These are phyloP conservation scores for Scutellaria minor DNA, from an alignment of 257 asterid species.

Conservation along the genomic window DNA sequence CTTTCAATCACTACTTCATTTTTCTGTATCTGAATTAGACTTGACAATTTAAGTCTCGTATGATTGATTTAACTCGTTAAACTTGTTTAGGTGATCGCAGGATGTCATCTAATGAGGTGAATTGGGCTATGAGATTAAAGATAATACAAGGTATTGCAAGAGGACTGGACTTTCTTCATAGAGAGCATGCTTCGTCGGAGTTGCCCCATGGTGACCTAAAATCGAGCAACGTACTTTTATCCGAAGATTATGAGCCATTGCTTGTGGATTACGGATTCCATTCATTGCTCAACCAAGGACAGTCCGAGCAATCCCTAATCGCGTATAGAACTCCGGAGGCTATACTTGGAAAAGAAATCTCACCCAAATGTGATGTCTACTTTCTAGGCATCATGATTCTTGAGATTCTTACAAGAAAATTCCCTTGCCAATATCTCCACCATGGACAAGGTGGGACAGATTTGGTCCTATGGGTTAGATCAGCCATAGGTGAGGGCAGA, in stretches of 20 bases:
- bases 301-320: conserved; percentile 49
- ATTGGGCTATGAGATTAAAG: conserved; percentile 63
- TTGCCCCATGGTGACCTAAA: conserved; percentile 84
- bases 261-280: conserved; percentile 66
- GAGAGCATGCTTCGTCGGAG: conserved; percentile 49
- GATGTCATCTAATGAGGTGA: conserved; percentile 49
- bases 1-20: too few relatives aligned
- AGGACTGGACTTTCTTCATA: conserved; percentile 66
- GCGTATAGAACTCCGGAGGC: conserved; percentile 80
- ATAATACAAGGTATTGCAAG: conserved; percentile 67
- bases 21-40: too few relatives aligned
- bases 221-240: conserved; percentile 76
- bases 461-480: conserved; percentile 66
- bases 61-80: background rate
- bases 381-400: conserved; percentile 78
- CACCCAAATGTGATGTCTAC: conserved; percentile 69
- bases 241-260: conserved; percentile 55
- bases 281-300: conserved; percentile 45
- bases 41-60: too few relatives aligned
- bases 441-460: conserved; percentile 66
- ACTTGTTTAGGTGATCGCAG: conserved; percentile 60
- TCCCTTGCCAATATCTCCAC: conserved; percentile 55
- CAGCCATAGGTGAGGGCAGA: conserved; percentile 62
- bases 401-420: conserved; percentile 74
- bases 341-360: conserved; percentile 27